phyloP scores from a whole-genome alignment of 495 filamentous ascomycete species.

The Penicillium cosmopolitanum region DNA sequence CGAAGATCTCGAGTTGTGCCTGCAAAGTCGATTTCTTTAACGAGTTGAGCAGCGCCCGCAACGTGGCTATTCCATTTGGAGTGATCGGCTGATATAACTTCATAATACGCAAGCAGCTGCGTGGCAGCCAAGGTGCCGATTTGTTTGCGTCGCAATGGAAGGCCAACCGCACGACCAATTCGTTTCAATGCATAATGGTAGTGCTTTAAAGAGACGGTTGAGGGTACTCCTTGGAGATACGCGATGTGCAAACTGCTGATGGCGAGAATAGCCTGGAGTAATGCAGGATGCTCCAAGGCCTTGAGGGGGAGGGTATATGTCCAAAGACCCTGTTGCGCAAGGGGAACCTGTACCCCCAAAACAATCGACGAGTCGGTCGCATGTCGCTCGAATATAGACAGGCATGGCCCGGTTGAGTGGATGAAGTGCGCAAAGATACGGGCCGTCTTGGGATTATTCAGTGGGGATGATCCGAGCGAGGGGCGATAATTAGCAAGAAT shows the following conservation, averaged over 20 bases:
- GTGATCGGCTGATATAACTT: conserved; percentile 93
- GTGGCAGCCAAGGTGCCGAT: conserved; percentile 85
- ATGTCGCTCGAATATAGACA: conserved; percentile 88
- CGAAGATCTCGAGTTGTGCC: conserved; percentile 72
- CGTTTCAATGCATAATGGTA: conserved; percentile 85
- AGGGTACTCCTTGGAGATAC: conserved; percentile 70
- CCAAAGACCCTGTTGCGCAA: conserved; percentile 78
- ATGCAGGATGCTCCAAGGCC: conserved; percentile 78
- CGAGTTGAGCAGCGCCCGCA: conserved; percentile 77
- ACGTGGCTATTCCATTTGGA: conserved; percentile 94
- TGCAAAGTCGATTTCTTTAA: conserved; percentile 80
- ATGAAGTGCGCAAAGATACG: conserved; percentile 93
- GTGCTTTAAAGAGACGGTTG: conserved; percentile 83
- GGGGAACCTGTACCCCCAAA: conserved; percentile 67
- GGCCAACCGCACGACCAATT: conserved; percentile 72
- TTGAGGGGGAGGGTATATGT: conserved; percentile 85
- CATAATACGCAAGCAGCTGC: conserved; percentile 88
- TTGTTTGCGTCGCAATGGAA: conserved; percentile 71
- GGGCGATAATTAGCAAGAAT: conserved; percentile 80
- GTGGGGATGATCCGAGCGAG: conserved; percentile 72
- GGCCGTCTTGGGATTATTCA: conserved; percentile 82
- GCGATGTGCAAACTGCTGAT: conserved; percentile 87
- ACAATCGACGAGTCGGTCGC: conserved; percentile 76
- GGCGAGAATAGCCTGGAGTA: conserved; percentile 92
- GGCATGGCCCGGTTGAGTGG: conserved; percentile 80